A percentile compares a stretch with the other conserved stretches of the same genome.
Conservation (phyloP, 1,284 basidiomycete species). For the Moniliophthora roreri region DNA sequence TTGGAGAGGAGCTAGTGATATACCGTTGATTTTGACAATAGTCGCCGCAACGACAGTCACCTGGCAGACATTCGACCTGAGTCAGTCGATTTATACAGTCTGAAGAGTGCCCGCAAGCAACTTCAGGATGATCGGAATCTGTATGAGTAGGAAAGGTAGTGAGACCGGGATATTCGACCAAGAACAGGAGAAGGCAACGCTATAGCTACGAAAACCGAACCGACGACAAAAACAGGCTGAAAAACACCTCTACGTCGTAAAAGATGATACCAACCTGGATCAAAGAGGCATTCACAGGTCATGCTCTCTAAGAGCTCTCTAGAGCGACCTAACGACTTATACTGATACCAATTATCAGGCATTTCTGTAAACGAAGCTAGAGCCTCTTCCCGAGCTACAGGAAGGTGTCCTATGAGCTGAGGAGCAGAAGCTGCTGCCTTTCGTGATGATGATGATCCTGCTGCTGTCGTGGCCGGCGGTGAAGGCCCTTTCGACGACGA, state of each 20-base stretch:
- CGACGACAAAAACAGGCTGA: slow-evolving; percentile 12
- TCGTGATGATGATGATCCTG: slow-evolving; percentile 20
- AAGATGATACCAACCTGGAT: slow-evolving; percentile 65
- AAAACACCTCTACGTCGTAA: slow-evolving; percentile 19
- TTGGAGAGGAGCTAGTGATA: slow-evolving; percentile 14
- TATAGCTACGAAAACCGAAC: slow-evolving; percentile 22
- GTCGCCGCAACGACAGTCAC: slow-evolving; percentile 82
- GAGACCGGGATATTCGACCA: background rate
- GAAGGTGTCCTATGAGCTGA: slow-evolving; percentile 79
- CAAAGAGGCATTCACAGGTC: slow-evolving; percentile 89
- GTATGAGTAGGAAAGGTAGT: slow-evolving; percentile 22
- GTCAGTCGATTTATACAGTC: slow-evolving; percentile 98
- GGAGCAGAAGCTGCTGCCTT: slow-evolving; percentile 28
- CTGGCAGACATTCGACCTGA: slow-evolving; percentile 91
- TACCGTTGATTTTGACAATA: slow-evolving; percentile 95
- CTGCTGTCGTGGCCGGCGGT: slow-evolving; percentile 28
- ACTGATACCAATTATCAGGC: slow-evolving; percentile 83
- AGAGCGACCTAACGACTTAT: slow-evolving; percentile 82
- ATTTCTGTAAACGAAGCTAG: slow-evolving; percentile 76
- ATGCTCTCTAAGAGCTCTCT: slow-evolving; percentile 90
- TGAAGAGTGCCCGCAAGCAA: slow-evolving; percentile 85
- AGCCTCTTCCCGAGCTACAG: slow-evolving; percentile 74
- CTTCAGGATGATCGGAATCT: slow-evolving; percentile 59
- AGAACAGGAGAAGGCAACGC: background rate
- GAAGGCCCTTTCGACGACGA: slow-evolving; percentile 13